Evolutionary conservation across 177 flowering plant species (phyloP), one percentile per base, ranked within the genome.

Genomic region (Vitis hybrid): DNA sequence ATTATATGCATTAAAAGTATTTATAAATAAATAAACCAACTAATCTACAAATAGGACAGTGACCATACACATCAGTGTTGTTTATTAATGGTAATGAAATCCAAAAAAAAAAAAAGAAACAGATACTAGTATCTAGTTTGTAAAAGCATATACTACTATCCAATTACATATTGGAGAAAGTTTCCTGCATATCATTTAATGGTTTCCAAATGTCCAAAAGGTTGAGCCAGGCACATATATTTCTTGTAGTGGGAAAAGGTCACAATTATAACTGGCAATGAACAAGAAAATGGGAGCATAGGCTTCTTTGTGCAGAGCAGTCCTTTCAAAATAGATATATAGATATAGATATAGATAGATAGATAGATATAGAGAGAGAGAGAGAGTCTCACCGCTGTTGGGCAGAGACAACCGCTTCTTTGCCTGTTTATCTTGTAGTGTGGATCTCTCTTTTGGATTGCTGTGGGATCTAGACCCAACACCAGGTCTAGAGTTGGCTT

Each of bases 381-480:
- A 72, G 63, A 30, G 65, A 76, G 68, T 19, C 89, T 74, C 52
- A 94, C 97, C 90, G 62, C 60, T 80, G 71, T 75, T 81, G 30
- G 98, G 94, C 63, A 95, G 78, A 73, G 98, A 95, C 62, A 89
- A 60, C 39, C 97, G 84, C 78, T 88, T 89, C 85, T 86, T 89
- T 75, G 78, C 81, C 68, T 68, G 81, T 51, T 70, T 79, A 78
- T 87, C 83, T 8, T 74, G 63, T 62, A 74, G 82, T 32, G 80
- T 59, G 60, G 84, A 69, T 72, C 97, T 89, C 81, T 93, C 94
- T 69, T 86, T 93, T 2, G 97, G 94, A 70, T 87, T 95, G 82
- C 98, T 93, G 50, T 78, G 87, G 32, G 97, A 93, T 80, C 93
- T 86, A 56, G 85, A 45, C 49, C 75, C 75, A 57, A 61, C 68